Conservation (phyloP, 2,329 filamentous ascomycete genomes). For the Nemania diffusa region DNA sequence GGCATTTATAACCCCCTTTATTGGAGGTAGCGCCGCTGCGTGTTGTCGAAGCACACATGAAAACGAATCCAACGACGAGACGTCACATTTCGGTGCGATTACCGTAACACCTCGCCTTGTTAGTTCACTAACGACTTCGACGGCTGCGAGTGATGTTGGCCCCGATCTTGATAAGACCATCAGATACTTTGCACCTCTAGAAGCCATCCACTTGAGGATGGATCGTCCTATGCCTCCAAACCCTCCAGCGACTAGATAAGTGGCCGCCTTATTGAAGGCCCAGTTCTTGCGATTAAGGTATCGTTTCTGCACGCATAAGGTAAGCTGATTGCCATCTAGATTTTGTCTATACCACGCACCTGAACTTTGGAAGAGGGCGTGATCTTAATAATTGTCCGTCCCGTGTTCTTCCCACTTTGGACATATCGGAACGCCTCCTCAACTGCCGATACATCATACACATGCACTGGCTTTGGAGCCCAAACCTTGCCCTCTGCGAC, state of each 20-base stretch:
- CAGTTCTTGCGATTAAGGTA: conserved; percentile 15
- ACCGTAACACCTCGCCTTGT: conserved; percentile 30
- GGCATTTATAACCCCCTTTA: conserved; percentile 55
- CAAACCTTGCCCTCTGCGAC: background rate
- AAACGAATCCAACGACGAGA: conserved; percentile 33
- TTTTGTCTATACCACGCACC: background rate
- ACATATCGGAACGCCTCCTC: background rate
- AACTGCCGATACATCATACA: background rate
- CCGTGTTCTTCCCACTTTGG: background rate
- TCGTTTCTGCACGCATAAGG: background rate
- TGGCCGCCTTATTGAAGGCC: conserved; percentile 41
- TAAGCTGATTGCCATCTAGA: background rate
- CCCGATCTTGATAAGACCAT: conserved; percentile 42
- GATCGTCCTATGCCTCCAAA: conserved; percentile 44
- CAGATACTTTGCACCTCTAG: conserved; percentile 39
- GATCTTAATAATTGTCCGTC: background rate
- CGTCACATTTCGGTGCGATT: conserved; percentile 36
- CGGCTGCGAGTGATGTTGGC: conserved; percentile 24
- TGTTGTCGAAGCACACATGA: conserved; percentile 30
- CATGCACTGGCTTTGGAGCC: background rate
- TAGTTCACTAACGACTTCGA: conserved; percentile 33
- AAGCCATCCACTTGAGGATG: conserved; percentile 41
- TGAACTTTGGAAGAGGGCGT: background rate
- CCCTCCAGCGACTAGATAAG: conserved; percentile 45
- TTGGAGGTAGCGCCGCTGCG: conserved; percentile 42